Evolutionary conservation across 2,329 filamentous ascomycete genomes (phyloP).

Genomic region (Stachybotrys elegans): DNA sequence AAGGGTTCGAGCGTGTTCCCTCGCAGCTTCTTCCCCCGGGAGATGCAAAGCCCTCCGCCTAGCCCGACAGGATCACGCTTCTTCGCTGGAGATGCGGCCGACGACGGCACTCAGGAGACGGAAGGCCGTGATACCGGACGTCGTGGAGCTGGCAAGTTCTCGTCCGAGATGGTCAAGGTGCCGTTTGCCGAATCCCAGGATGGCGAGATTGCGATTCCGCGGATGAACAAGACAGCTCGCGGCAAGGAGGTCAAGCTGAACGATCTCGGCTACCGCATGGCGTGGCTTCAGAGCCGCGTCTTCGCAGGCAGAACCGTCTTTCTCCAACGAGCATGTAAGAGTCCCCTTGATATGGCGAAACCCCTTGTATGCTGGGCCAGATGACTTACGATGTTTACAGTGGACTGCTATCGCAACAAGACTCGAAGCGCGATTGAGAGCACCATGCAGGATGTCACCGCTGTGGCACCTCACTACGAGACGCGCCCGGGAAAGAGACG

Average conservation of each 20-base stretch:
- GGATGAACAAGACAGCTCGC: constrained; percentile 63
- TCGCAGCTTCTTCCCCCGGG: constrained; percentile 83
- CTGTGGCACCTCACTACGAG: constrained; percentile 80
- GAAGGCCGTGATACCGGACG: constrained; percentile 39
- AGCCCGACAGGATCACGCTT: constrained; percentile 70
- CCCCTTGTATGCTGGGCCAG: constrained; percentile 8
- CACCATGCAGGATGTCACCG: constrained; percentile 68
- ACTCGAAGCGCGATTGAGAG: constrained; percentile 77
- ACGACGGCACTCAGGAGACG: constrained; percentile 48
- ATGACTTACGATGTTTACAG: constrained; percentile 47
- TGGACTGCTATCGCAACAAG: constrained; percentile 93
- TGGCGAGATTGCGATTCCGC: constrained; percentile 68
- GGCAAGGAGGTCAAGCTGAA: constrained; percentile 87
- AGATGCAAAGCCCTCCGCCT: constrained; percentile 84
- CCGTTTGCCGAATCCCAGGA: constrained; percentile 65
- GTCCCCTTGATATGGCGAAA: not conserved
- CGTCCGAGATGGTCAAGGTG: constrained; percentile 50
- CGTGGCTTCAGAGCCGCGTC: constrained; percentile 89
- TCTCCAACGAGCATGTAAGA: constrained; percentile 85
- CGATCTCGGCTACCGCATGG: constrained; percentile 90
- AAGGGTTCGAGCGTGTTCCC: constrained; percentile 87
- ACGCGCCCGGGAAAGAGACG: constrained; percentile 79
- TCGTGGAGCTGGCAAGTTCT: constrained; percentile 24
- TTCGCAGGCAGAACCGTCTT: constrained; percentile 85
- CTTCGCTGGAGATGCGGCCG: constrained; percentile 61